Evolutionary conservation across 768 basidiomycete genomes (phyloP).

Genomic region (Phaffia australis): DNA sequence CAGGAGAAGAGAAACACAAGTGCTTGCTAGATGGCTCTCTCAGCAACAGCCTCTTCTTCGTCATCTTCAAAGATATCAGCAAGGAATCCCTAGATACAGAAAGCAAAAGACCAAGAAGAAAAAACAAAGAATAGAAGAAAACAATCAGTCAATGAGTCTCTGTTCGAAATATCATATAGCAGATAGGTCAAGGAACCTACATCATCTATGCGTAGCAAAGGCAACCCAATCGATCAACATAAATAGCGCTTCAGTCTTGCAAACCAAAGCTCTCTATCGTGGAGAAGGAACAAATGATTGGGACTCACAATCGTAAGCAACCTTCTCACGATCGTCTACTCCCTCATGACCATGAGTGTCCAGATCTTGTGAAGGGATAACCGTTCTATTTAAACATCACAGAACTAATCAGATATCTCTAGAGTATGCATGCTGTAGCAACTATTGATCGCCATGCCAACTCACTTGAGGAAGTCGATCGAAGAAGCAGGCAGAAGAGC

Average conservation of each 20-base stretch:
- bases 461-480: conserved; percentile 23
- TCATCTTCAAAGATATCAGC: conserved; percentile 13
- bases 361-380: conserved; percentile 13
- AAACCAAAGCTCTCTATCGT: background rate
- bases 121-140: background rate
- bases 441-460: background rate
- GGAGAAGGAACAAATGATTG: background rate
- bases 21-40: too few relatives aligned
- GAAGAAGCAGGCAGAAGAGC: conserved; percentile 56
- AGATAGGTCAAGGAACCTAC: background rate
- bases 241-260: background rate
- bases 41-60: background rate
- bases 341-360: conserved; percentile 5
- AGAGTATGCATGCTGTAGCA: background rate
- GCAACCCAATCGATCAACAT: background rate
- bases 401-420: background rate
- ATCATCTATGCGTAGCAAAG: conserved; percentile 2
- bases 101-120: background rate
- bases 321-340: conserved; percentile 13
- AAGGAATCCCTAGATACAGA: conserved; percentile 4
- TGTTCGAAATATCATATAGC: too few relatives aligned
- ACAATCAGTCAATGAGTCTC: background rate
- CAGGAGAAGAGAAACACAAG: too few relatives aligned
- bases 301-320: conserved; percentile 19
- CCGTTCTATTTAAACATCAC: background rate